Conservation (phyloP, 495 filamentous ascomycete genomes). For the Clavariopsis aquatica region DNA sequence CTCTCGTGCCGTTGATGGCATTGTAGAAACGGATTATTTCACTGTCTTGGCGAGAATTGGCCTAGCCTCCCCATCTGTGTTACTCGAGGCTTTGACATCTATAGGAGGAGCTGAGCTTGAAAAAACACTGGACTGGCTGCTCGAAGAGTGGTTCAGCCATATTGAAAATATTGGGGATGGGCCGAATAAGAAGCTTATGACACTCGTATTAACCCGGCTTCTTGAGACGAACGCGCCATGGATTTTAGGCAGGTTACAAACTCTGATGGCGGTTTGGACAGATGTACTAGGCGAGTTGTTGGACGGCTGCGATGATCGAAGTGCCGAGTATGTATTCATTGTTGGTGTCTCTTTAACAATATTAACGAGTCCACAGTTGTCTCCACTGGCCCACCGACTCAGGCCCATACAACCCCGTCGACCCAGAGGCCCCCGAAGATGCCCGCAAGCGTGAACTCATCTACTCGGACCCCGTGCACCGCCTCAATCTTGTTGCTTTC, state of each 20-base stretch:
- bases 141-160: slow-evolving; percentile 83
- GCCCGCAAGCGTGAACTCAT: slow-evolving; percentile 58
- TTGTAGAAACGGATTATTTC: slow-evolving; percentile 80
- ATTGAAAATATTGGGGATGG: slow-evolving; percentile 79
- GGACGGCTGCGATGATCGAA: slow-evolving; percentile 55
- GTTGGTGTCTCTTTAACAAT: background rate
- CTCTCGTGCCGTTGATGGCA: slow-evolving; percentile 58
- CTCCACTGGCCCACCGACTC: slow-evolving; percentile 50
- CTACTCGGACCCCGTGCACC: slow-evolving; percentile 68
- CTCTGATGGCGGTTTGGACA: slow-evolving; percentile 70
- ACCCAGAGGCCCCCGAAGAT: slow-evolving; percentile 65
- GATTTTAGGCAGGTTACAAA: slow-evolving; percentile 63
- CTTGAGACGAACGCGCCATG: slow-evolving; percentile 63
- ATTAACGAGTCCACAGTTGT: slow-evolving; percentile 30
- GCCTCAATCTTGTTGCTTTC: slow-evolving; percentile 68
- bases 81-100: slow-evolving; percentile 58
- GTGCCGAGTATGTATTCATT: slow-evolving; percentile 45
- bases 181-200: slow-evolving; percentile 76
- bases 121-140: slow-evolving; percentile 65
- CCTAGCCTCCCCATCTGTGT: slow-evolving; percentile 64
- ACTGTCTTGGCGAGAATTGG: slow-evolving; percentile 78
- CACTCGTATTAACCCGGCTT: slow-evolving; percentile 77
- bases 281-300: slow-evolving; percentile 63
- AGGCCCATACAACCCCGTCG: slow-evolving; percentile 36
- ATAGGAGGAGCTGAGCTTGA: slow-evolving; percentile 42